Base-by-base conservation (phyloP, 768 basidiomycete genomes). In the Trametes maxima region DNA sequence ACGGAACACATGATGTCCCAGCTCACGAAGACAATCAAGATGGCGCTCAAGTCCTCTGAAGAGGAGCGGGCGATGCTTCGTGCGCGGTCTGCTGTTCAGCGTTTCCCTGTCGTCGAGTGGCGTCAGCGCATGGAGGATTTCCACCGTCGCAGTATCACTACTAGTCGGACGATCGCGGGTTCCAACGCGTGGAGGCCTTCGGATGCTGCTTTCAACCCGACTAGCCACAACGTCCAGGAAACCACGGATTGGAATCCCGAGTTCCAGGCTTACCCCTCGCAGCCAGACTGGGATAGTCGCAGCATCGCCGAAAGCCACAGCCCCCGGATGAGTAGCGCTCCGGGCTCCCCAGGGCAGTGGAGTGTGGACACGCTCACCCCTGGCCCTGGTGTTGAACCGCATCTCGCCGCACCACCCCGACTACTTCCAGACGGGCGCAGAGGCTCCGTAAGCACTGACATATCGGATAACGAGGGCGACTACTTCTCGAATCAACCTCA, bases 41-140 rank as follows among this genome's bases (percentile, higher is more conserved):
- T 95, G 78, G 95, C 95, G 5, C 77, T 97, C 64, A 95, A 90
- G 75, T 95, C 95, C 11, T 86, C 88, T 0, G 85, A 92, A 68
- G 89, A 95, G 73, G 95, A 96, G 67, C 89, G 95, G 56, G 93
- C 94, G 10, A 87, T 96, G 68, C 83, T 97, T 24, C 92, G 94
- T 70, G 95, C 95, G 45, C 86, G 95, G 44, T 96, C 95, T 16
- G 95, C 94, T 17, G 84, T 97, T 3, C 95, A 96, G 70, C 92
- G 95, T 69, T 97, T 97, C 90, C 95, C 95, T 5, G 95, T 97
- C 58, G 91, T 97, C 25, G 94, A 97, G 77, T 97, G 95, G 95
- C 90, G 95, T 70, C 94, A 96, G 72, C 86, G 92, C 50, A 91
- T 88, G 81, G 95, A 97, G 76, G 95, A 96, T 73, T 92, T 96